phyloP scores from a whole-genome alignment of 2,329 filamentous ascomycete species.

The Acarospora socialis region DNA sequence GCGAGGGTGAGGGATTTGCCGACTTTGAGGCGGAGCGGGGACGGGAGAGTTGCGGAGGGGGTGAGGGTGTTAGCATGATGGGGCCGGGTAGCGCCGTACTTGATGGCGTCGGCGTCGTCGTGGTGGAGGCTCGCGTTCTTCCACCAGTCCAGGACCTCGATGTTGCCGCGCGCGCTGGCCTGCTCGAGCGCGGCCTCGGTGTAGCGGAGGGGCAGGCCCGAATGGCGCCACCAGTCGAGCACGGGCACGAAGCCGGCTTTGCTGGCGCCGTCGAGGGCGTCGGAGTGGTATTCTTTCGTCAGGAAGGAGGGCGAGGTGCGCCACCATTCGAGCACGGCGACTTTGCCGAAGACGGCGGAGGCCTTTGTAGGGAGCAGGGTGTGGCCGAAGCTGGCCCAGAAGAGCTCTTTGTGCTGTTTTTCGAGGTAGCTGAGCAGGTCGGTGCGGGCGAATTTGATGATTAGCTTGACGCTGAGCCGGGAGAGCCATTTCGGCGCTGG shows the following conservation, averaged over 20 bases:
- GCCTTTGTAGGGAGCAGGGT: conserved; percentile 78
- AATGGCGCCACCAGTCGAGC: conserved; percentile 82
- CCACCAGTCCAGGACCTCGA: conserved; percentile 92
- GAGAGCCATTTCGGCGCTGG: conserved; percentile 64
- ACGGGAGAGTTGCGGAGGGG: conserved; percentile 5
- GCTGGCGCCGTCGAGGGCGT: conserved; percentile 78
- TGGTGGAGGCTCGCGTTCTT: conserved; percentile 51
- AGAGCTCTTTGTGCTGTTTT: conserved; percentile 54
- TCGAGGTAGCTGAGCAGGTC: conserved; percentile 63
- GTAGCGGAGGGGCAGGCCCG: conserved; percentile 66
- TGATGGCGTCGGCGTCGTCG: conserved; percentile 33
- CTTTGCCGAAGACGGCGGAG: conserved; percentile 70
- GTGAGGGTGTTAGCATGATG: conserved; percentile 12
- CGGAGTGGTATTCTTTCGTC: conserved; percentile 71
- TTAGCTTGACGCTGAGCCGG: conserved; percentile 68
- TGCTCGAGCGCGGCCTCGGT: conserved; percentile 79
- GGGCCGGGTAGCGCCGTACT: conserved; percentile 1
- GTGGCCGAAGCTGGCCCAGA: conserved; percentile 70
- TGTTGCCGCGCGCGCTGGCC: conserved; percentile 68
- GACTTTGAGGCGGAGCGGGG: conserved; percentile 50
- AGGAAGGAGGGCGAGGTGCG: conserved; percentile 66
- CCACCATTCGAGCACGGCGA: conserved; percentile 85
- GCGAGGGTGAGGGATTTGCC: conserved; percentile 75
- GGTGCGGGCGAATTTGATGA: conserved; percentile 79
- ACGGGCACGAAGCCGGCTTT: conserved; percentile 73